phyloP scores from a whole-genome alignment of 177 flowering plant genomes.

The Vitis hybrid region DNA sequence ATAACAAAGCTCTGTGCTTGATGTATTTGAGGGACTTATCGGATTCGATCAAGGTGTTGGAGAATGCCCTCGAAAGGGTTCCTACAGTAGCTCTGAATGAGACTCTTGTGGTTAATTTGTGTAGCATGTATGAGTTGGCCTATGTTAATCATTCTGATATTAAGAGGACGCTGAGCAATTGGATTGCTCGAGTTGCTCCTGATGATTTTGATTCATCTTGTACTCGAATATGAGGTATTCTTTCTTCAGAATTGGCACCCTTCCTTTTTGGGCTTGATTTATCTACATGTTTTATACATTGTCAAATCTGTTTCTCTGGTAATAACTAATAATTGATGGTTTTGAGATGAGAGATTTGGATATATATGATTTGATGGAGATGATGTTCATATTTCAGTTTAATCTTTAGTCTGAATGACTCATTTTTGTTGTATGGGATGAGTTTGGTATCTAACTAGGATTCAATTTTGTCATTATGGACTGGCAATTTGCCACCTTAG shows the following conservation, averaged over 20 bases:
- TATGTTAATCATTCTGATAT: constrained; percentile 83
- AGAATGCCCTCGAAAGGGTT: constrained; percentile 79
- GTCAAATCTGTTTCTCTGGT: background rate
- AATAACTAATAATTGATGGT: background rate
- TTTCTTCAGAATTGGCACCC: background rate
- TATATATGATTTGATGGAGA: background rate
- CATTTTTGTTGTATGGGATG: background rate
- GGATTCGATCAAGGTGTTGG: constrained; percentile 92
- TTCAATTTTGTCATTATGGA: background rate
- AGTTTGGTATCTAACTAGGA: background rate
- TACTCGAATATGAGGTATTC: constrained; percentile 75
- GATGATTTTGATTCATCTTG: constrained; percentile 95
- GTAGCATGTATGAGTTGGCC: constrained; percentile 98
- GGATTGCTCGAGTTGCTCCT: constrained; percentile 96
- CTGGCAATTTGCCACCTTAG: background rate
- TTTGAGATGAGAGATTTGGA: background rate
- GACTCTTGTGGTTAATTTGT: constrained; percentile 85
- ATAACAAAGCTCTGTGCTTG: constrained; percentile 91
- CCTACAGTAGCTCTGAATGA: constrained; percentile 84
- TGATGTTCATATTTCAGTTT: background rate
- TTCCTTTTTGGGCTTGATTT: constrained; percentile 1
- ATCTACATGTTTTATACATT: constrained; percentile 2
- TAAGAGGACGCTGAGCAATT: constrained; percentile 82
- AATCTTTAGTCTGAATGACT: background rate
- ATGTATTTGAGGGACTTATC: constrained; percentile 95